Evolutionary conservation across 2,329 filamentous ascomycete genomes (phyloP).

Genomic region (Pseudogymnoascus sp.): DNA sequence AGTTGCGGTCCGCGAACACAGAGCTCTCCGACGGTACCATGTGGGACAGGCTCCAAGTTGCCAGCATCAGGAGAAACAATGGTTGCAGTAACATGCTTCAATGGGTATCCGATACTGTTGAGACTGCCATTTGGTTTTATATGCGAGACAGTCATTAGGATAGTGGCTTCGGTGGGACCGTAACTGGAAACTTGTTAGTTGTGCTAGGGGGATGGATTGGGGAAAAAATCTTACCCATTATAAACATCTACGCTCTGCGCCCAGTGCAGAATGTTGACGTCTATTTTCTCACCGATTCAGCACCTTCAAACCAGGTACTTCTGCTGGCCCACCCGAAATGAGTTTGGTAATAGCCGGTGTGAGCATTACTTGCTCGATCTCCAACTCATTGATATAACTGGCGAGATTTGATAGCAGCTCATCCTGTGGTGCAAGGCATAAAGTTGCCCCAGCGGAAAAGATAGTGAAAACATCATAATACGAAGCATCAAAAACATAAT

Average conservation of each 20-base stretch:
- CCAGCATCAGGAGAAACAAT: conserved; percentile 29
- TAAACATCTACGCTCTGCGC: not conserved
- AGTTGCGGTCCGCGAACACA: conserved; percentile 12
- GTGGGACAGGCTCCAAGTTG: conserved; percentile 1
- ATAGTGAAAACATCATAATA: conserved; percentile 13
- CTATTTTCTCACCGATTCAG: conserved; percentile 10
- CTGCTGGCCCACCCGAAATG: conserved; percentile 9
- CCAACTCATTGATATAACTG: conserved; percentile 11
- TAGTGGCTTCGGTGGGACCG: conserved; percentile 11
- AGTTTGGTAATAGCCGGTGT: conserved; percentile 10
- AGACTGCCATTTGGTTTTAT: not conserved
- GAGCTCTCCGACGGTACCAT: conserved; percentile 12
- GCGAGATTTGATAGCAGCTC: conserved; percentile 4
- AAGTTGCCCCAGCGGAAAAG: conserved; percentile 4
- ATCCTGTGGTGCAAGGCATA: conserved; percentile 6
- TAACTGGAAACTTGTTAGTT: not conserved
- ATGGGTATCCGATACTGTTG: not conserved
- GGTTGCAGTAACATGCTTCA: conserved; percentile 30
- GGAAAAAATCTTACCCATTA: not conserved
- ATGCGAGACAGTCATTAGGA: conserved; percentile 10
- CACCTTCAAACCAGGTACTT: conserved; percentile 10
- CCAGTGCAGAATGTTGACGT: conserved; percentile 9
- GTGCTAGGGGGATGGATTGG: not conserved
- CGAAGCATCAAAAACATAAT: conserved; percentile 13
- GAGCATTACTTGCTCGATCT: conserved; percentile 12